Percentiles rank a stretch among this genome's conserved stretches.
These are phyloP conservation scores for Triglochin maritima DNA, from an alignment of 106 monocot genomes.

Conservation along the genomic window DNA sequence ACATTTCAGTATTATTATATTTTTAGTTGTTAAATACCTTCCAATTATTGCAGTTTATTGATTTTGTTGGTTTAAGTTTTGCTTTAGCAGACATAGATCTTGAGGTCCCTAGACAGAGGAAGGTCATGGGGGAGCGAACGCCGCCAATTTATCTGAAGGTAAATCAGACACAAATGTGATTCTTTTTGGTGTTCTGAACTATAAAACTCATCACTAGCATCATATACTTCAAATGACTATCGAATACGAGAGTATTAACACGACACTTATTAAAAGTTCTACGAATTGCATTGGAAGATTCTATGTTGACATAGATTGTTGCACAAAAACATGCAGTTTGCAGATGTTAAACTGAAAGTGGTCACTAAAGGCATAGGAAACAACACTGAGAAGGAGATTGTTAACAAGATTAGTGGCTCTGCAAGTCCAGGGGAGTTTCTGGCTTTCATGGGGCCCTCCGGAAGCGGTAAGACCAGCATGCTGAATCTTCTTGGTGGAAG, in stretches of 20 bases:
- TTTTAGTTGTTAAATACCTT: neutral
- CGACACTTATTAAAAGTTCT: neutral
- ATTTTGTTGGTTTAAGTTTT: neutral
- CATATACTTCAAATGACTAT: neutral
- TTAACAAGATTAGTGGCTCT: slow-evolving; percentile 70
- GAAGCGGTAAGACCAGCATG: slow-evolving; percentile 80
- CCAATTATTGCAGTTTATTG: neutral
- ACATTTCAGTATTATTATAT: neutral
- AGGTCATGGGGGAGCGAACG: slow-evolving; percentile 43
- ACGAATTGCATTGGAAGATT: neutral
- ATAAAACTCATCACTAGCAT: neutral
- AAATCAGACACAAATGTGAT: slow-evolving; percentile 1
- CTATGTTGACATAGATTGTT: neutral
- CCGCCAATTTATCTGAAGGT: slow-evolving; percentile 63
- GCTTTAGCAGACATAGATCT: slow-evolving; percentile 24
- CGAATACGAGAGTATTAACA: neutral
- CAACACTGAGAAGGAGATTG: slow-evolving; percentile 63
- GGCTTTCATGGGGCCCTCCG: slow-evolving; percentile 82
- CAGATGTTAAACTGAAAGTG: slow-evolving; percentile 68
- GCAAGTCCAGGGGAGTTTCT: slow-evolving; percentile 72
- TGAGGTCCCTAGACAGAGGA: slow-evolving; percentile 18
- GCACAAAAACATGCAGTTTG: slow-evolving; percentile 53
- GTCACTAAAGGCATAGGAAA: slow-evolving; percentile 39
- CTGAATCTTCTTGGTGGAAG: slow-evolving; percentile 72
- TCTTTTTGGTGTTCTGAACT: too few species aligned